Conservation (phyloP, 345 rosid species). For the Hibiscus tridactylites region DNA sequence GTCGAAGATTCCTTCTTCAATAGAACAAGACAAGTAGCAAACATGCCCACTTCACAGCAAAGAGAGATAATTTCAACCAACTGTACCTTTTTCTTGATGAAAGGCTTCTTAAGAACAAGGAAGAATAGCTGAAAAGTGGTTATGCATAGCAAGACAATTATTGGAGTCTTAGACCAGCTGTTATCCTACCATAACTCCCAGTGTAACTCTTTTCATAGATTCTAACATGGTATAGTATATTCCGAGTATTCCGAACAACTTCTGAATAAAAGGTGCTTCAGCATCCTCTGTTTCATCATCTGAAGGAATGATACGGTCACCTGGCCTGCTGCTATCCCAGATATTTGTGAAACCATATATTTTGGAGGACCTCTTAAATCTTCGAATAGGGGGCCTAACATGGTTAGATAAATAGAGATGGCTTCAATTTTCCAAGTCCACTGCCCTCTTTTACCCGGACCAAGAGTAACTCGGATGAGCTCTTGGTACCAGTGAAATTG, state of each 20-base stretch:
- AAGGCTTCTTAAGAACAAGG: slow-evolving; percentile 82
- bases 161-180: slow-evolving; percentile 41
- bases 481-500: slow-evolving; percentile 89
- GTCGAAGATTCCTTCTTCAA: slow-evolving; percentile 31
- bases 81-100: slow-evolving; percentile 85
- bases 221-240: slow-evolving; percentile 80
- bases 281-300: slow-evolving; percentile 97
- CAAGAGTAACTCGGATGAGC: slow-evolving; percentile 66
- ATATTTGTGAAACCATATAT: slow-evolving; percentile 88
- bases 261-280: slow-evolving; percentile 90
- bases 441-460: slow-evolving; percentile 93
- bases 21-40: slow-evolving; percentile 46
- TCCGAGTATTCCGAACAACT: slow-evolving; percentile 78
- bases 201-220: slow-evolving; percentile 40
- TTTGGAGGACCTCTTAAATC: slow-evolving; percentile 94
- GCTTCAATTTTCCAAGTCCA: slow-evolving; percentile 80
- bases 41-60: slow-evolving; percentile 50
- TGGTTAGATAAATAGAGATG: slow-evolving; percentile 33
- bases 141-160: slow-evolving; percentile 42
- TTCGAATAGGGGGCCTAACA: slow-evolving; percentile 72
- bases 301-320: slow-evolving; percentile 64
- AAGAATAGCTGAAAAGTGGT: slow-evolving; percentile 84
- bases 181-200: slow-evolving; percentile 61
- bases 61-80: slow-evolving; percentile 68
- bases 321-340: slow-evolving; percentile 37